Base-by-base conservation (phyloP, 805 yeast genomes). In the Wickerhamomyces hampshirensis region DNA sequence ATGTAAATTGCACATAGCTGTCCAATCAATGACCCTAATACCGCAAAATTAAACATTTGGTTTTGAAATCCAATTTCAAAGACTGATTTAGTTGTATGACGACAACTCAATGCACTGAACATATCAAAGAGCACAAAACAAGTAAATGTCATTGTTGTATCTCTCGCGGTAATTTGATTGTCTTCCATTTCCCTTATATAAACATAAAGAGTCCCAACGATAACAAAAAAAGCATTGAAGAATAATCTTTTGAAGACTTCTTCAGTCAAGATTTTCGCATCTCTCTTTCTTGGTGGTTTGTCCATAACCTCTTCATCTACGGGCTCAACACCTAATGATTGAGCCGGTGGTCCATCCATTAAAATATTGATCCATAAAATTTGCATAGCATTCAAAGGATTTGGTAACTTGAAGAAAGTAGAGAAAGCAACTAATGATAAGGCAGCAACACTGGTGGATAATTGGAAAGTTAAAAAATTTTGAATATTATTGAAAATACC, bases 271-370 rank as follows among this genome's bases (percentile, higher is more conserved):
- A 93, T 93, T 53, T 80, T 80, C 44, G 91, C 98, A 38, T 75
- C 69, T 57, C 97, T 79, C 35, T 78, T 73, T 63, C 99, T 79
- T 36, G 98, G 98, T n/a, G 98, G 97, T 56, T 83, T 84, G 44
- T 74, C 77, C 97, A 91, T 89, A 26, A 91, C 96, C 58, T 84
- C 95, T 43, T 84, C 88, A 55, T 91, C 98, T 11, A 91, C 98
- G 1, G 96, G 95, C 63, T 91, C 98, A 23, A 93, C 98, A 40
- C 98, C 98, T 30, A 91, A 68, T 0, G 95, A 84, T 65, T 91
- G 98, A 2, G 98, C 98, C 4, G 98, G 98, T 9, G 98, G 98
- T 1, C 98, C 98, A 65, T 91, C 98, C 98, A 91, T 91, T 39
- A 91, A 71, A 44, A 91, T 93, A 59, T 91, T 91, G 58, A 91